Evolutionary conservation across 495 filamentous ascomycete species (phyloP).

Genomic region (Aspergillus coremiiformis): DNA sequence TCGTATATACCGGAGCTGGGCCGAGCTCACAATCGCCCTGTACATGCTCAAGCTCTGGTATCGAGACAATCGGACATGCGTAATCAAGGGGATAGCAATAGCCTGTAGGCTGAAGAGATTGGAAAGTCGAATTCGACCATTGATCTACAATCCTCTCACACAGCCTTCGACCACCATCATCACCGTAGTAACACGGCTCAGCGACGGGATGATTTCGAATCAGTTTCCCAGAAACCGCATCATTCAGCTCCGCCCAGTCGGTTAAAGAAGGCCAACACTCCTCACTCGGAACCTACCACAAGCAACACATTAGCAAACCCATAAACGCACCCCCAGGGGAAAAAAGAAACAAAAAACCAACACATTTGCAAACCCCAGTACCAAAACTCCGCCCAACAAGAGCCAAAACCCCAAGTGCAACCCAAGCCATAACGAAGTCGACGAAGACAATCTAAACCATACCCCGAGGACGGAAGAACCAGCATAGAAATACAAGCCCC

Average conservation of each 20-base stretch:
- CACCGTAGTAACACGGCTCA: slow-evolving; percentile 42
- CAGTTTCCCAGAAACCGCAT: slow-evolving; percentile 37
- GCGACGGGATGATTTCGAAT: slow-evolving; percentile 41
- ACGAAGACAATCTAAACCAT: not conserved
- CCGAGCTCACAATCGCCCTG: slow-evolving; percentile 6
- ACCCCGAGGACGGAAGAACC: not conserved
- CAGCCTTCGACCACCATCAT: slow-evolving; percentile 7
- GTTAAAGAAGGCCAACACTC: slow-evolving; percentile 28
- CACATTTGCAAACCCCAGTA: not conserved
- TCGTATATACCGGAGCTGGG: slow-evolving; percentile 4
- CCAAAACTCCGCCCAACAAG: not conserved
- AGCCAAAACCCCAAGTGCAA: not conserved
- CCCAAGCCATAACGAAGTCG: not conserved
- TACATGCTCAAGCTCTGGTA: slow-evolving; percentile 1
- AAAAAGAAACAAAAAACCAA: not conserved
- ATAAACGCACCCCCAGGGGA: not conserved
- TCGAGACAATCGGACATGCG: not conserved
- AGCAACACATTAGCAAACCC: not conserved
- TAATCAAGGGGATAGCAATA: not conserved
- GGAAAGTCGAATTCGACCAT: slow-evolving; percentile 17
- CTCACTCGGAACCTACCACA: slow-evolving; percentile 16
- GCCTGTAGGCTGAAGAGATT: not conserved
- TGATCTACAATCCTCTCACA: slow-evolving; percentile 16
- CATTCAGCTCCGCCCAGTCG: slow-evolving; percentile 34
- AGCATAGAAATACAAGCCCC: not conserved